phyloP scores from a whole-genome alignment of 164 flowering plant genomes.

The Tetracentron sinense region DNA sequence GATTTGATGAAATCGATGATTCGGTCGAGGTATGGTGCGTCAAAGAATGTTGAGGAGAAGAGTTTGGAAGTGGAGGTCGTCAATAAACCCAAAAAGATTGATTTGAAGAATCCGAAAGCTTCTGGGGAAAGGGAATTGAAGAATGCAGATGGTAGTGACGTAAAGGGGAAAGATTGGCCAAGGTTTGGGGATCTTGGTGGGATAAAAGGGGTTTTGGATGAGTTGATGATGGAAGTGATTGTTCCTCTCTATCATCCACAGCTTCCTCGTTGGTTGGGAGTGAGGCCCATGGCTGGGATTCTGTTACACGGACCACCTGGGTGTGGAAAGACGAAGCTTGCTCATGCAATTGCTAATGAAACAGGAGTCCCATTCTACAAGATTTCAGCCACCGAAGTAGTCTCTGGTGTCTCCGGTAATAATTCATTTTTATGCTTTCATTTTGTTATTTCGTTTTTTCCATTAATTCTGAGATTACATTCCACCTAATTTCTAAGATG shows the following conservation, averaged over 20 bases:
- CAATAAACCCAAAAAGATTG: slow-evolving; percentile 28
- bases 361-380: slow-evolving; percentile 77
- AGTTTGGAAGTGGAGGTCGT: slow-evolving; percentile 55
- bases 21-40: slow-evolving; percentile 30
- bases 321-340: slow-evolving; percentile 94
- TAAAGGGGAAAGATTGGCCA: slow-evolving; percentile 45
- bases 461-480: slow-evolving; percentile 31
- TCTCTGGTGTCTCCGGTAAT: slow-evolving; percentile 89
- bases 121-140: slow-evolving; percentile 8
- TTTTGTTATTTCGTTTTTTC: slow-evolving; percentile 60
- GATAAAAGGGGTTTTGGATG: slow-evolving; percentile 56
- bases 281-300: slow-evolving; percentile 71
- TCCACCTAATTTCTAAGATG: too few relatives aligned
- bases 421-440: neutral
- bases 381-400: slow-evolving; percentile 87
- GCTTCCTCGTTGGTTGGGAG: slow-evolving; percentile 59
- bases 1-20: slow-evolving; percentile 67
- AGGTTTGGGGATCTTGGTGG: slow-evolving; percentile 87
- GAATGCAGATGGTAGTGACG: slow-evolving; percentile 12
- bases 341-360: slow-evolving; percentile 94
- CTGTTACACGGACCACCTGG: slow-evolving; percentile 93
- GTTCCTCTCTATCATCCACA: slow-evolving; percentile 70
- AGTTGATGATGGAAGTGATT: slow-evolving; percentile 68
- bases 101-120: slow-evolving; percentile 10
- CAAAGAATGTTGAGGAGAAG: slow-evolving; percentile 27